These are phyloP conservation scores for Debaryomyces singareniensis DNA, from an alignment of 1,139 yeast genomes.

Conservation along the genomic window DNA sequence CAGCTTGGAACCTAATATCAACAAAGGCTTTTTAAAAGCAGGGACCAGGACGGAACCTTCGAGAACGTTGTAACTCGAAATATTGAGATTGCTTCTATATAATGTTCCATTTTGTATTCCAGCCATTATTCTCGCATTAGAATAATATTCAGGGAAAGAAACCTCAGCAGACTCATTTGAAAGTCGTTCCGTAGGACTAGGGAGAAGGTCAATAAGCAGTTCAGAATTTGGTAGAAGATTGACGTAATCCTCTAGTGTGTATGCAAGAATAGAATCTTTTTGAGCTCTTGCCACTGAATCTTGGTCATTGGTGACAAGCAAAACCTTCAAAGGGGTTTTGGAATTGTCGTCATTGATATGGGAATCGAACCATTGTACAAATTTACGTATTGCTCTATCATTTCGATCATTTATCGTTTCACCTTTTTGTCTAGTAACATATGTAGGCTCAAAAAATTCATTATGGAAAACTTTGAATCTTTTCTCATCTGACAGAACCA, in stretches of 20 bases:
- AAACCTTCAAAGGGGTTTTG: constrained; percentile 37
- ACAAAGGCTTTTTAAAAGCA: constrained; percentile 74
- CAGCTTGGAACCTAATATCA: constrained; percentile 76
- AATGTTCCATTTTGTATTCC: constrained; percentile 85
- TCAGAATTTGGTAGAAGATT: constrained; percentile 69
- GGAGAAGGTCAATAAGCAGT: constrained; percentile 75
- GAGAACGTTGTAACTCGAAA: constrained; percentile 80
- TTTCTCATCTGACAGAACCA: constrained; percentile 74
- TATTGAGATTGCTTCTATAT: constrained; percentile 76
- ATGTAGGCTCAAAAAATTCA: constrained; percentile 76
- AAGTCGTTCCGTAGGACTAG: constrained; percentile 24
- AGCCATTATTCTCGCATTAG: constrained; percentile 79
- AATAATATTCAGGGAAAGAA: constrained; percentile 70
- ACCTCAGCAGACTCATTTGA: constrained; percentile 29
- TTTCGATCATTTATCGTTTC: constrained; percentile 88
- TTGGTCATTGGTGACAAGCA: constrained; percentile 74
- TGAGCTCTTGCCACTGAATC: constrained; percentile 58
- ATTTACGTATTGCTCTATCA: constrained; percentile 81
- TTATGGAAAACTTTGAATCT: constrained; percentile 90
- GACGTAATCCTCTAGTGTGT: constrained; percentile 60
- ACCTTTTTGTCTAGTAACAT: constrained; percentile 50
- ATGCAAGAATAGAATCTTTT: constrained; percentile 47
- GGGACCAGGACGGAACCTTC: constrained; percentile 79
- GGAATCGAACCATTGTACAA: constrained; percentile 61
- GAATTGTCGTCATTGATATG: constrained; percentile 47